Evolutionary conservation across 495 filamentous ascomycete genomes (phyloP), one percentile per base, ranked within the genome.

Genomic region (Peziza echinospora): DNA sequence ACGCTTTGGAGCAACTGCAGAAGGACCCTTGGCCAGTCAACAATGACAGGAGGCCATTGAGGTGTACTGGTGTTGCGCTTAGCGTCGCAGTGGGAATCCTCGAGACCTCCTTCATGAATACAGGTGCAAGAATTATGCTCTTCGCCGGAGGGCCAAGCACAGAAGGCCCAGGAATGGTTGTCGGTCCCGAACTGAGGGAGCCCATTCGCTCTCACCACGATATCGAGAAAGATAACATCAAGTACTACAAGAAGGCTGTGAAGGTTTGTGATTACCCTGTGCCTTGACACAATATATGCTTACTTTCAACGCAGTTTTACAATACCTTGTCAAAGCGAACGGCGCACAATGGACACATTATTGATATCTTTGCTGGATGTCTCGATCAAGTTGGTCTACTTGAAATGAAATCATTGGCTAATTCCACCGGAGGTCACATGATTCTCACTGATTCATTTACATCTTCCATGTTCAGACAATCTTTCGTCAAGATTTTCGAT

Each of bases 391-490:
- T 99, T 51, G 91, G 91, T 61, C 68, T 99, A 50, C 66, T 99
- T 28, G 91, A 99, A 64, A 99, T 99, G 91, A 99, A 99, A 67
- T 85, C 89, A 37, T 70, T 99, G 24, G 76, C 85, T 53, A 96
- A 96, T 62, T 87, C 78, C 34, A 99, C 91, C 26, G 91, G 91
- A 46, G 91, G 91, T 41, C 84, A 99, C 60, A 96, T 96, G 80
- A 89, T 99, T 48, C 69, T 96, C 45, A 99, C 91, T 3, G 91
- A 99, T 57, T 93, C 85, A 64, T 99, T 99, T 62, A 99, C 91
- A 3, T 89, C 91, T 5, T 96, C 91, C 43, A 94, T 96, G 74
- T 99, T 96, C 71, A 96, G 93, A 69, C 91, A 99, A 61, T 94
- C 86, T 7, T 99, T 99, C 57, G 77, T 93, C 48, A 79, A 91